phyloP scores from a whole-genome alignment of 73 alveolate genomes.

The Paramecium caudatum region DNA sequence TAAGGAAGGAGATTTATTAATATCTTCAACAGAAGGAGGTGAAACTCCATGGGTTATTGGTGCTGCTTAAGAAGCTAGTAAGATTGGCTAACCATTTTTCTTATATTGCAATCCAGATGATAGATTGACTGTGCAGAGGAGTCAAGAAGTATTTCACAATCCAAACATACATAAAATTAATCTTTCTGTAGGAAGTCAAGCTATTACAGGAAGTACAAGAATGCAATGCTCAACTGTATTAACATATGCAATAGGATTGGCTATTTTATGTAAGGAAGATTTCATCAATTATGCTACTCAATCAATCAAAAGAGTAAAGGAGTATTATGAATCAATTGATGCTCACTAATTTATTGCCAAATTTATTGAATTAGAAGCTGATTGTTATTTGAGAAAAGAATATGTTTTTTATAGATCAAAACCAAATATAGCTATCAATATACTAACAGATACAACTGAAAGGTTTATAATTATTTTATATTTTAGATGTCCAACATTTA shows the following conservation, averaged over 20 bases:
- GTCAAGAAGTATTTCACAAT: slow-evolving; percentile 68
- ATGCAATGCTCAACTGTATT: slow-evolving; percentile 72
- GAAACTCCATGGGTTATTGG: slow-evolving; percentile 78
- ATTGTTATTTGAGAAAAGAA: slow-evolving; percentile 29
- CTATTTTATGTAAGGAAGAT: slow-evolving; percentile 32
- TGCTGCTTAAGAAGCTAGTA: slow-evolving; percentile 68
- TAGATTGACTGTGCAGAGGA: slow-evolving; percentile 53
- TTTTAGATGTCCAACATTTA: slow-evolving; percentile 73
- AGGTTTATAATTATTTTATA: slow-evolving; percentile 1
- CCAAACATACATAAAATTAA: slow-evolving; percentile 68
- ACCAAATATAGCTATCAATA: slow-evolving; percentile 67
- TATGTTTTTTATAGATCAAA: slow-evolving; percentile 66
- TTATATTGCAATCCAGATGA: slow-evolving; percentile 78
- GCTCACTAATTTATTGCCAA: slow-evolving; percentile 1
- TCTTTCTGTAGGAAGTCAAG: slow-evolving; percentile 69
- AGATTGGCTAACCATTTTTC: slow-evolving; percentile 64
- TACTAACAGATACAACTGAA: slow-evolving; percentile 77
- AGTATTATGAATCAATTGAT: slow-evolving; percentile 59
- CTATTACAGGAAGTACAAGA: slow-evolving; percentile 75
- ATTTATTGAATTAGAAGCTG: slow-evolving; percentile 63
- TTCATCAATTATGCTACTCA: slow-evolving; percentile 42
- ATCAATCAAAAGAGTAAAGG: slow-evolving; percentile 14
- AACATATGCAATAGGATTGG: slow-evolving; percentile 76
- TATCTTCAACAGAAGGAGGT: slow-evolving; percentile 77
- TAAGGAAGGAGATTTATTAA: slow-evolving; percentile 65